Conservation (phyloP, 2,329 filamentous ascomycete species). For the Podosphaera fusca region DNA sequence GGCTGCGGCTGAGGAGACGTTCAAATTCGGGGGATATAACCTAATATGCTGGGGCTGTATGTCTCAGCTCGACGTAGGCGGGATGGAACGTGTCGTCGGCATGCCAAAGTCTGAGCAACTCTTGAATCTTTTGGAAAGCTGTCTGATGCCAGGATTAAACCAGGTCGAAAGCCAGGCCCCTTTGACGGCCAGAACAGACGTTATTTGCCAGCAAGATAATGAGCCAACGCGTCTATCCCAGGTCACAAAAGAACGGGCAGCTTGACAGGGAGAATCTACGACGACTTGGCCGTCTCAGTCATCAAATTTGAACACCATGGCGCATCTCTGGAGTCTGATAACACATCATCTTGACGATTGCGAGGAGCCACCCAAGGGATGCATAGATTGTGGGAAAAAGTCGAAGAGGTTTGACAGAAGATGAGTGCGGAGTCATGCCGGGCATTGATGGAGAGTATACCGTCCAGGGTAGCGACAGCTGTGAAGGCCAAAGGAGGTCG, state of each 20-base stretch:
- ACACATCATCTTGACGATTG: not conserved
- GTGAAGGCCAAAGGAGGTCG: no score
- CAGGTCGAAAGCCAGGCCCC: not conserved
- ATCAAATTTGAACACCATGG: not conserved
- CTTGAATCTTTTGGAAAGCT: not conserved
- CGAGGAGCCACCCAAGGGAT: not conserved
- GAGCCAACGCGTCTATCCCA: not conserved
- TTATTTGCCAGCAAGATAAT: not conserved
- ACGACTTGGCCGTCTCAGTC: not conserved
- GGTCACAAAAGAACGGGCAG: not conserved
- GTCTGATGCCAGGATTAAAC: not conserved
- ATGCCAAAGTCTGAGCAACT: not conserved
- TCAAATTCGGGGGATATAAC: not conserved
- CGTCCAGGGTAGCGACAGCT: not conserved
- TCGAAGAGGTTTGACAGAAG: not conserved
- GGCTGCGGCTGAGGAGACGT: not conserved
- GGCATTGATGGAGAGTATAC: not conserved
- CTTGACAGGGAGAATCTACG: not conserved
- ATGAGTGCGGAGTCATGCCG: not conserved
- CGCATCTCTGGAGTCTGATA: not conserved
- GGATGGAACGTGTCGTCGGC: not conserved
- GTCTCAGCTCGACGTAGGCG: not conserved
- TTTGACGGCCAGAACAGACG: not conserved
- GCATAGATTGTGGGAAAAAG: not conserved
- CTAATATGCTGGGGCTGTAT: not conserved